A percentile compares a stretch with the other conserved stretches of the same genome.
These are phyloP conservation scores for Aphanomyces astaci DNA, from an alignment of 352 stramenopile species.

Conservation along the genomic window DNA sequence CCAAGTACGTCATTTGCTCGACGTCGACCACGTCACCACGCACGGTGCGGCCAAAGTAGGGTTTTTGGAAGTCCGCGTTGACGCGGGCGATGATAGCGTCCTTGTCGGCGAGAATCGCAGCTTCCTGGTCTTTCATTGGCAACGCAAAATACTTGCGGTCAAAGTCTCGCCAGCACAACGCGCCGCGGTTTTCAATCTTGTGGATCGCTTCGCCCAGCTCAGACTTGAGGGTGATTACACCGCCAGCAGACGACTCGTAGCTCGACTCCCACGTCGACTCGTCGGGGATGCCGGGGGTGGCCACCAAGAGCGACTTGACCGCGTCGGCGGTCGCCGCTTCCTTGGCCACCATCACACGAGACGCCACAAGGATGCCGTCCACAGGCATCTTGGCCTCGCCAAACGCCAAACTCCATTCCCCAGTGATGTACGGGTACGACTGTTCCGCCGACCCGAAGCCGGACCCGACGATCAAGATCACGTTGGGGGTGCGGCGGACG, in stretches of 20 bases:
- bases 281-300: slow-evolving; percentile 57
- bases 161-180: slow-evolving; percentile 72
- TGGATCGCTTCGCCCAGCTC: slow-evolving; percentile 82
- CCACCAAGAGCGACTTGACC: slow-evolving; percentile 80
- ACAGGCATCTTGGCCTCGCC: slow-evolving; percentile 63
- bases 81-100: slow-evolving; percentile 65
- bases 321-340: slow-evolving; percentile 75
- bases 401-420: slow-evolving; percentile 60
- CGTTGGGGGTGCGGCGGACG: slow-evolving; percentile 68
- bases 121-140: slow-evolving; percentile 55
- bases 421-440: slow-evolving; percentile 70
- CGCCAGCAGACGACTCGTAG: slow-evolving; percentile 58
- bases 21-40: slow-evolving; percentile 48
- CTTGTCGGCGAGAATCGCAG: slow-evolving; percentile 62
- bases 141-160: slow-evolving; percentile 82
- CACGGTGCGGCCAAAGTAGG: slow-evolving; percentile 73
- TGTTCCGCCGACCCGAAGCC: slow-evolving; percentile 82
- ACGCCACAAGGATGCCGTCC: slow-evolving; percentile 75
- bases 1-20: slow-evolving; percentile 80
- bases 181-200: slow-evolving; percentile 73
- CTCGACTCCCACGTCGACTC: slow-evolving; percentile 73
- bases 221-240: slow-evolving; percentile 73
- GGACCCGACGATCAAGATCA: slow-evolving; percentile 80
- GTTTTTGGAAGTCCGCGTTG: slow-evolving; percentile 85
- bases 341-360: slow-evolving; percentile 80